Base-by-base conservation (phyloP, 1,284 basidiomycete species). In the Pulveroboletus ridleyi region DNA sequence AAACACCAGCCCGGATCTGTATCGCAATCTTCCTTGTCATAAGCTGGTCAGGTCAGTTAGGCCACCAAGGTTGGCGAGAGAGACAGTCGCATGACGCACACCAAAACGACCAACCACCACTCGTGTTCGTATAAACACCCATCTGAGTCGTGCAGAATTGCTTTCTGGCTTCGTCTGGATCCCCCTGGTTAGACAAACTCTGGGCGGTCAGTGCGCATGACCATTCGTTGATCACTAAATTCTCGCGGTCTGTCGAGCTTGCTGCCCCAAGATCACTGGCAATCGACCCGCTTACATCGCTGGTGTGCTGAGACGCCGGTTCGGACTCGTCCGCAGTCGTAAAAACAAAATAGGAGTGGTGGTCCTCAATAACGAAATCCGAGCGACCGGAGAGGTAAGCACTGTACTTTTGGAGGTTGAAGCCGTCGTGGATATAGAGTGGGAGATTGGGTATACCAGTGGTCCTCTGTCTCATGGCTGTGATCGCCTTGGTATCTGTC, bases 51-150 rank as follows among this genome's bases (percentile, higher is more conserved):
- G 23, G 25, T 39, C 6, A 4, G 39, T 63, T 13, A 63, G 47
- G 33, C 18, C 5, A 39, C 41, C 50, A 44, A 11, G 9, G n/a
- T 44, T 2, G 6, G 25, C n/a, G 25, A 57, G 8, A 6, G 14
- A 18, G 23, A 23, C 14, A 42, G 20, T 8, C n/a, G 4, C 13
- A 84, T 82, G 13, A 77, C 87, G 72, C 76, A 88, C 89, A 84
- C 92, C 92, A 94, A 76, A 93, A 94, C 33, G 80, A 79, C 86
- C 88, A 92, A 0, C 92, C 91, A 1, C 89, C 84, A 6, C 88
- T 84, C 20, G 77, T 77, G 59, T 85, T 85, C 7, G 82, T 71
- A 73, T 92, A 95, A 2, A 85, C 82, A 35, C 85, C 81, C 78
- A 86, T 80, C 69, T 94, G 91, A 4, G 81, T 83, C 13, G 80